Conservation (phyloP, 176 grass and related monocot genomes). For the Thinopyrum elongatum region DNA sequence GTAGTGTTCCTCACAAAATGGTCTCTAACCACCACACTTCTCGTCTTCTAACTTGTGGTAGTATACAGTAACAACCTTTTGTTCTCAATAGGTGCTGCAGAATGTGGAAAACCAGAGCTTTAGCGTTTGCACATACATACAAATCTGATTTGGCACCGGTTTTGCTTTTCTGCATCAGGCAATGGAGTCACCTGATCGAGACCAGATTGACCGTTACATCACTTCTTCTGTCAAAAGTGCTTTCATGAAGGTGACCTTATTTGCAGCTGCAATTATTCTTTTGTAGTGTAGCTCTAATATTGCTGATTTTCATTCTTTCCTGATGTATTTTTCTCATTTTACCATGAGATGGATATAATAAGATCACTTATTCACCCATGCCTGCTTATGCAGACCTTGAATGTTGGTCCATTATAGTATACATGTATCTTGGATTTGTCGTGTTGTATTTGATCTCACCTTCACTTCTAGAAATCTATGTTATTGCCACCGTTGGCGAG, state of each 20-base stretch:
- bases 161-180: slow-evolving; percentile 56
- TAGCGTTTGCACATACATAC: slow-evolving; percentile 20
- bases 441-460: slow-evolving; percentile 16
- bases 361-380: slow-evolving; percentile 5
- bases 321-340: background rate
- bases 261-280: slow-evolving; percentile 30
- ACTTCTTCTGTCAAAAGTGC: slow-evolving; percentile 88
- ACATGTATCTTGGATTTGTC: background rate
- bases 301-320: slow-evolving; percentile 7
- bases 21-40: background rate
- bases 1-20: background rate
- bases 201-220: slow-evolving; percentile 93
- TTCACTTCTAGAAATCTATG: slow-evolving; percentile 3
- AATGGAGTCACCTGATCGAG: slow-evolving; percentile 59
- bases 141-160: slow-evolving; percentile 7
- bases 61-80: slow-evolving; percentile 6
- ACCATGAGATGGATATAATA: slow-evolving; percentile 26
- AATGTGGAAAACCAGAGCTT: background rate
- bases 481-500: slow-evolving; percentile 7
- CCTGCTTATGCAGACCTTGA: slow-evolving; percentile 18
- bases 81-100: slow-evolving; percentile 5
- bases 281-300: slow-evolving; percentile 22
- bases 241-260: slow-evolving; percentile 76
- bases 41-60: slow-evolving; percentile 23
- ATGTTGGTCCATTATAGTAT: background rate